Conservation (phyloP, 257 asterid genomes). For the Nicotiana otophora region DNA sequence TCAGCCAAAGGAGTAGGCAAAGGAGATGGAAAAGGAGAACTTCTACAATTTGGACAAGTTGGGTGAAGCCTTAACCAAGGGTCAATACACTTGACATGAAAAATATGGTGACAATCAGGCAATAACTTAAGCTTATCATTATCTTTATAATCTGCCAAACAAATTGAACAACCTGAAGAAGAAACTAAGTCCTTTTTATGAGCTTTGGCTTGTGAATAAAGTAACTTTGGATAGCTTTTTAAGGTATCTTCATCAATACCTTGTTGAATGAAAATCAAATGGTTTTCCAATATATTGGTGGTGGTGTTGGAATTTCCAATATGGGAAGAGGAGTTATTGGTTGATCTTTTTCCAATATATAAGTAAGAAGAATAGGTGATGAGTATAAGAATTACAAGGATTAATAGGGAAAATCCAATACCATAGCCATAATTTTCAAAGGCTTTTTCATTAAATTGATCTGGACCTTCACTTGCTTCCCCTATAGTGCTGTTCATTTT, state of each 20-base stretch:
- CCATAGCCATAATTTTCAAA: constrained; percentile 31
- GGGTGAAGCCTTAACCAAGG: constrained; percentile 49
- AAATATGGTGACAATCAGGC: constrained; percentile 57
- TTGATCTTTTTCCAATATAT: constrained; percentile 10
- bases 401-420: constrained; percentile 26
- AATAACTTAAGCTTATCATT: constrained; percentile 40
- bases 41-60: constrained; percentile 61
- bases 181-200: constrained; percentile 6
- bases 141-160: constrained; percentile 54
- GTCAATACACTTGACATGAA: constrained; percentile 56
- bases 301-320: not conserved
- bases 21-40: constrained; percentile 28
- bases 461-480: not conserved
- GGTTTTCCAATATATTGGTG: not conserved
- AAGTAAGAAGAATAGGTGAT: constrained; percentile 33
- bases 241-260: constrained; percentile 37
- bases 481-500: constrained; percentile 9
- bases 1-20: constrained; percentile 5
- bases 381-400: constrained; percentile 23
- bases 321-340: not conserved
- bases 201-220: constrained; percentile 32
- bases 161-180: constrained; percentile 45
- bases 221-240: constrained; percentile 33
- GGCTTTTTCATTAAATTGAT: not conserved
- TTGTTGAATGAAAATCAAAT: not conserved